Base-by-base conservation (phyloP, 805 yeast species). In the Kazachstania taianensis region DNA sequence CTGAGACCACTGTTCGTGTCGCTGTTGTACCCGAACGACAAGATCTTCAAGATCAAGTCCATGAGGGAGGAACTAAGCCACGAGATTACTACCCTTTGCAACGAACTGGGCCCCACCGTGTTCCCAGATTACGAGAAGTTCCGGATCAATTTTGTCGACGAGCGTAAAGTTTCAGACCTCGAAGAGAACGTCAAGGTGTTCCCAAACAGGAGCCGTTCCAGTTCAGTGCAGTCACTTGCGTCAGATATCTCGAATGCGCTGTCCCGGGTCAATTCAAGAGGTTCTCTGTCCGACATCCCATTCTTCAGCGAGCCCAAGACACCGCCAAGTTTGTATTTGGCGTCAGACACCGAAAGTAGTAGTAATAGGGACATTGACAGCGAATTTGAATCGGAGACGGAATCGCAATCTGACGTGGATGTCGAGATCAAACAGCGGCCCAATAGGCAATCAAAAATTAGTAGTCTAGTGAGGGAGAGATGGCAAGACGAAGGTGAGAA, bases 51-150 rank as follows among this genome's bases (percentile, higher is more conserved):
- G 39, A 61, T 92, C 44, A 76, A 82, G 46, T 56, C 60, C 14
- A 65, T 70, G 38, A 69, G 96, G 42, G 63, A 64, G 35, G 67
- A 69, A 42, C 66, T 89, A 37, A 73, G 83, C 24, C 60, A 65
- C 36, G 82, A 83, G 39, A 78, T 92, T 34, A 85, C 95, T 0
- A 80, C 74, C 32, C 62, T 80, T 17, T 84, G 92, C 35, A 85
- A 89, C 53, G 75, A 73, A 30, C 70, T 79, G 40, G 98, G 97
- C 0, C 94, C 96, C 4, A 70, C 73, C 46, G 66, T 89, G 30
- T 89, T 78, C 66, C 94, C 96, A 6, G 94, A 89, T 57, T 83
- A 87, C 58, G 78, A 79, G 13, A 55, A 53, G 22, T 45, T 51
- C 31, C 37, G n/a, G 24, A 19, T 10, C 23, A 30, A 24, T 25